Conservation (phyloP, 306 rosid species). For the Cucurbita moschata region DNA sequence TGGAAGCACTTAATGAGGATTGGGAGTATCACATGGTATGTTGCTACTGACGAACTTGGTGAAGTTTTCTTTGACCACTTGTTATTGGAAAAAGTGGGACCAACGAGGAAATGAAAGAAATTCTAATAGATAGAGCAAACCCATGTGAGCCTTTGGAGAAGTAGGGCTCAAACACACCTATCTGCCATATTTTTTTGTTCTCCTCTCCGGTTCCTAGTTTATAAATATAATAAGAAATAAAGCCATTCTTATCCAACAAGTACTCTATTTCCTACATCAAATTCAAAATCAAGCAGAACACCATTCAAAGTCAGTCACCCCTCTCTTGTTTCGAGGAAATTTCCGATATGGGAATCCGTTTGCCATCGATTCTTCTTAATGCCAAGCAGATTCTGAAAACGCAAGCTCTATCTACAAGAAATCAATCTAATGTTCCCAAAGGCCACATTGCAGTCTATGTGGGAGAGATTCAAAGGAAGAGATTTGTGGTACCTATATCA, state of each 20-base stretch:
- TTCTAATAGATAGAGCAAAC: not conserved
- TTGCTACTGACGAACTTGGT: not conserved
- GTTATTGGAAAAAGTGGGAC: not conserved
- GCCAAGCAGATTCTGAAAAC: conserved; percentile 4
- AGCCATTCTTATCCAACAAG: not conserved
- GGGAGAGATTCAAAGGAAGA: conserved; percentile 29
- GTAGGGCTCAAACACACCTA: not conserved
- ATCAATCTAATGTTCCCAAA: conserved; percentile 25
- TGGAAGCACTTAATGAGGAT: not conserved
- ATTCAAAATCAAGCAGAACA: not conserved
- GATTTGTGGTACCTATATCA: conserved; percentile 26
- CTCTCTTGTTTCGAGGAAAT: not conserved
- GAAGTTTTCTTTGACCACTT: not conserved
- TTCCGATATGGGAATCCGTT: conserved; percentile 1
- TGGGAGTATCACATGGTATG: conserved; percentile 2
- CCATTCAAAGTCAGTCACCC: not conserved
- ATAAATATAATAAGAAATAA: not conserved
- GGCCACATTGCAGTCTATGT: conserved; percentile 41
- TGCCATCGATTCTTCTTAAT: conserved; percentile 1
- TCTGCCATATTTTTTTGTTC: not conserved
- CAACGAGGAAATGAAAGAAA: not conserved
- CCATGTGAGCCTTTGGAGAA: not conserved
- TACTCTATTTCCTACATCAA: not conserved
- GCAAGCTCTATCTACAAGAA: not conserved
- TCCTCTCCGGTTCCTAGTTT: not conserved